Conservation (phyloP, 306 rosid genomes). For the Heteromeles arbutifolia region DNA sequence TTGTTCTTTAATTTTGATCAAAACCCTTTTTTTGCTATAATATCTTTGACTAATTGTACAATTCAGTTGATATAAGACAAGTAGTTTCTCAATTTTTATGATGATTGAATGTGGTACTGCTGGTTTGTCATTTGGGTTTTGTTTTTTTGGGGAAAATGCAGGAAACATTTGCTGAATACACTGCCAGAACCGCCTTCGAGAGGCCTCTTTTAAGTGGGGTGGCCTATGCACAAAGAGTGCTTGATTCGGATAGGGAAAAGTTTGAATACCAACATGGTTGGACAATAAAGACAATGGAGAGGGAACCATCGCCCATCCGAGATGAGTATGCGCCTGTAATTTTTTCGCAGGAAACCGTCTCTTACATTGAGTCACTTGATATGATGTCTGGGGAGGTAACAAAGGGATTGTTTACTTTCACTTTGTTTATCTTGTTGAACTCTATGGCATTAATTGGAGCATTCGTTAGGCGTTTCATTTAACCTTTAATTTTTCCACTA, state of each 20-base stretch:
- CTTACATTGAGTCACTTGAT: slow-evolving; percentile 87
- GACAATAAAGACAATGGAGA: slow-evolving; percentile 90
- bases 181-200: slow-evolving; percentile 94
- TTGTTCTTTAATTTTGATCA: slow-evolving; percentile 17
- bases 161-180: slow-evolving; percentile 92
- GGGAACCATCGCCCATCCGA: slow-evolving; percentile 61
- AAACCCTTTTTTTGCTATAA: not conserved
- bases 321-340: slow-evolving; percentile 98
- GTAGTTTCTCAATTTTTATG: not conserved
- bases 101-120: not conserved
- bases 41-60: not conserved
- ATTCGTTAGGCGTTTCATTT: slow-evolving; percentile 1
- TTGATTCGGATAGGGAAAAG: slow-evolving; percentile 60
- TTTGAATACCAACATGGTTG: slow-evolving; percentile 86
- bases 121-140: not conserved
- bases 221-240: slow-evolving; percentile 86
- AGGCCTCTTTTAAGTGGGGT: slow-evolving; percentile 94
- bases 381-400: slow-evolving; percentile 99
- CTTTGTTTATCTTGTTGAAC: slow-evolving; percentile 7
- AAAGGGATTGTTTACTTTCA: not conserved
- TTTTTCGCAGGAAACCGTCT: slow-evolving; percentile 79
- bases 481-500: slow-evolving; percentile 7
- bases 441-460: not conserved
- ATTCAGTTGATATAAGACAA: not conserved
- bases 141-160: slow-evolving; percentile 27